Conservation (phyloP, 352 stramenopile genomes). For the Achlya hypogyna region DNA sequence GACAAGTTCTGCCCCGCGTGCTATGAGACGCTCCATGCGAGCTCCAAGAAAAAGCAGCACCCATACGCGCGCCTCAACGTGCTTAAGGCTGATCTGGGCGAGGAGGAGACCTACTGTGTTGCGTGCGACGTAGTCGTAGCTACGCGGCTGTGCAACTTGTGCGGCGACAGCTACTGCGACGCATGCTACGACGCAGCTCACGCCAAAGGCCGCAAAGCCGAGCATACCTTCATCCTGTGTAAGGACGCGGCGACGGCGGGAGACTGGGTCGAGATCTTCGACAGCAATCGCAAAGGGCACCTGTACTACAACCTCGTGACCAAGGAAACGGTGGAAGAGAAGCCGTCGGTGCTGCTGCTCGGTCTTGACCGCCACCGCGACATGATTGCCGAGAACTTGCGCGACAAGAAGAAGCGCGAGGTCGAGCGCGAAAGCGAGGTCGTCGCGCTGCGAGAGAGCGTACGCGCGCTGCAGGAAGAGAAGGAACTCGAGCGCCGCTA, state of each 20-base stretch:
- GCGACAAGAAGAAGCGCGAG: slow-evolving; percentile 39
- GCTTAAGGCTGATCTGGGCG: slow-evolving; percentile 43
- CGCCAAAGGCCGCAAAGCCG: slow-evolving; percentile 43
- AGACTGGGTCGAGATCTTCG: slow-evolving; percentile 68
- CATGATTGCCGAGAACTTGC: slow-evolving; percentile 41
- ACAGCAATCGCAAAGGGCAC: slow-evolving; percentile 32
- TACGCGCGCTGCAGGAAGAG: slow-evolving; percentile 35
- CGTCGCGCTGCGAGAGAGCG: slow-evolving; percentile 50
- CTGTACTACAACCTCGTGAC: slow-evolving; percentile 74
- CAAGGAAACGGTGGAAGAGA: slow-evolving; percentile 52
- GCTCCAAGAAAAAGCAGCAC: slow-evolving; percentile 33
- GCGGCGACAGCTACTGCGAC: slow-evolving; percentile 65
- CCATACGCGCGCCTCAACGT: slow-evolving; percentile 36
- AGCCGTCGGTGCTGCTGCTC: slow-evolving; percentile 40
- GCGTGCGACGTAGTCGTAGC: slow-evolving; percentile 47
- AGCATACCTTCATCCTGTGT: slow-evolving; percentile 58
- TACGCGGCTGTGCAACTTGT: slow-evolving; percentile 59
- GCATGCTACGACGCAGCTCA: slow-evolving; percentile 43
- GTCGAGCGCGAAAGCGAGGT: slow-evolving; percentile 57
- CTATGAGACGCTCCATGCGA: slow-evolving; percentile 32
- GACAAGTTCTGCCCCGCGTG: slow-evolving; percentile 51
- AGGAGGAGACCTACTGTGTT: slow-evolving; percentile 53
- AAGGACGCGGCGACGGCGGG: slow-evolving; percentile 35
- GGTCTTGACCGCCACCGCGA: slow-evolving; percentile 49
- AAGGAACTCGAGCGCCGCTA: slow-evolving; percentile 24